Evolutionary conservation across 2,329 filamentous ascomycete species (phyloP).

Genomic region (Aspergillus chevalieri): DNA sequence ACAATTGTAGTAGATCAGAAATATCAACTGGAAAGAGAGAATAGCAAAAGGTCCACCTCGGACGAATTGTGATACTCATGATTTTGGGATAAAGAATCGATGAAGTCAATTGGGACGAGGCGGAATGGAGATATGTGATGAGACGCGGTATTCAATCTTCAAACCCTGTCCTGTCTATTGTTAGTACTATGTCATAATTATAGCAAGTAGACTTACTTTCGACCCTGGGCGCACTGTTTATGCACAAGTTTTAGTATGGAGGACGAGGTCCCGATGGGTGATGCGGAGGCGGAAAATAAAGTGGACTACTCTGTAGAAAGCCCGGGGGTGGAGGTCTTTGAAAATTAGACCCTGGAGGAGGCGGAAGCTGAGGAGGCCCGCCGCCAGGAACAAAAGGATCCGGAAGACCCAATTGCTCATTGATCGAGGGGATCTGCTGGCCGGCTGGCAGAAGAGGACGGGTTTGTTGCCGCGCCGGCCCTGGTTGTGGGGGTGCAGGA

Average conservation of each 20-base stretch:
- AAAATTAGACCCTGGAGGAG: conserved; percentile 35
- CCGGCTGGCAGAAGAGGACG: conserved; percentile 33
- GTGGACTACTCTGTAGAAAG: conserved; percentile 16
- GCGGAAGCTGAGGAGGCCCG: conserved; percentile 34
- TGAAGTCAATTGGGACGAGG: too few species aligned
- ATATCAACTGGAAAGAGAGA: too few species aligned
- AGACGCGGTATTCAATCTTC: too few species aligned
- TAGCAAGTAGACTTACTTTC: too few species aligned
- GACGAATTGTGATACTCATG: too few species aligned
- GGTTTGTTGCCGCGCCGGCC: conserved; percentile 24
- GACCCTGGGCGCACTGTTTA: too few species aligned
- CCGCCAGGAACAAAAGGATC: conserved; percentile 31
- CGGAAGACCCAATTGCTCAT: conserved; percentile 29
- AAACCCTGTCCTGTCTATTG: too few species aligned
- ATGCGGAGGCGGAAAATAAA: conserved; percentile 20
- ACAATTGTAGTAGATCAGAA: neutral
- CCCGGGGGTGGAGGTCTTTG: conserved; percentile 25
- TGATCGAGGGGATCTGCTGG: conserved; percentile 24
- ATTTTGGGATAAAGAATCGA: too few species aligned
- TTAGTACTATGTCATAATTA: too few species aligned
- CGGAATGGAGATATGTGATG: too few species aligned
- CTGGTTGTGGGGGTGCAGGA: conserved; percentile 10
- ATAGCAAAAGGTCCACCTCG: too few species aligned
- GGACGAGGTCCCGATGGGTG: conserved; percentile 12
- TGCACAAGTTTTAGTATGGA: conserved; percentile 8